Evolutionary conservation across 164 flowering plant genomes (phyloP), one percentile per base, ranked within the genome.

Genomic region (Dillenia suffruticosa): DNA sequence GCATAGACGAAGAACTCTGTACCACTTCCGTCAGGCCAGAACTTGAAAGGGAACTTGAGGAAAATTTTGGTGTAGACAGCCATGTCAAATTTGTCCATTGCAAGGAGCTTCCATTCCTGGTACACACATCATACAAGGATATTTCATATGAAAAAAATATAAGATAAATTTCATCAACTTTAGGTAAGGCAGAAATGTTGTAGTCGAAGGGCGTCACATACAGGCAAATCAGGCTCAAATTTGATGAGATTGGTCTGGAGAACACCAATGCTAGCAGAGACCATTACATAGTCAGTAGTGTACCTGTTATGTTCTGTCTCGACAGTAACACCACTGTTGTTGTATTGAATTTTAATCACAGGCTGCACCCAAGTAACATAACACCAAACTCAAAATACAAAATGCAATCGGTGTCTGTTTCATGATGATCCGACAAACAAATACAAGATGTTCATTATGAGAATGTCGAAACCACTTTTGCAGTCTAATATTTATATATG

Each of bases 261-360:
- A 12, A 78, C 84, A 12, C 84, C 84, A 44, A 81, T 62, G 51
- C 84, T 78, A 10, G 58, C 75, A 3, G 84, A 78, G 6, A 78
- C 69, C 70, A 81, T 78, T 15, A 60, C 79, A 44, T 68, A 72
- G 0, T 48, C 66, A 12, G 79, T 72, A 26, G 62, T 56, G 63
- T 76, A 81, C 7, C 63, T 44, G 1, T 82, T 82, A 59, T 78
- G 82, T 60, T 78, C 82, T 11, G 84, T 76, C 54, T 68, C 78
- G 0, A 81, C 74, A 3, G 55, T 71, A 9, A 76, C 80, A 7
- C 80, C 79, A 12, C 69, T 70, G 3, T 46, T 44, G 2, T 77
- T 76, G 56, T 81, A 32, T 4, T 66, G 66, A 1, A 81, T 74
- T 63, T 78, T 74, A 5, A 14, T 66, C 51, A 81, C 84, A 5